A percentile compares a stretch with the other conserved stretches of the same genome.
Evolutionary conservation across 1,139 yeast genomes (phyloP).

Genomic region (Sugiyamaella xylanicola): DNA sequence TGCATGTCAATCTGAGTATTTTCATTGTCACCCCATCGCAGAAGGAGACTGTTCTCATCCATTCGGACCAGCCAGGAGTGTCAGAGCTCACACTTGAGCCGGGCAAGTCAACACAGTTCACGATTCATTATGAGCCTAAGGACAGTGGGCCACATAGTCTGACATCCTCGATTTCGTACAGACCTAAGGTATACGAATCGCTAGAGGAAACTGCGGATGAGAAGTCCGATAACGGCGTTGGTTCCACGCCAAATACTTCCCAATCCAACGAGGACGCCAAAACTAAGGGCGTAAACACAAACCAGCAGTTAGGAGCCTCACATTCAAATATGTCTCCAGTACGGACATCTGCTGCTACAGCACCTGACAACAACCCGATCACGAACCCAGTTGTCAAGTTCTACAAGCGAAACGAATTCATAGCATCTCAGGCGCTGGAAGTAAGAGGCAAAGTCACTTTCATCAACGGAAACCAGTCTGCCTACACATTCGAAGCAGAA

Average conservation of each 20-base stretch:
- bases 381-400: slow-evolving; percentile 17
- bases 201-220: neutral
- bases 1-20: slow-evolving; percentile 28
- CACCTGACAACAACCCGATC: slow-evolving; percentile 17
- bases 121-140: slow-evolving; percentile 37
- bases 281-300: no score
- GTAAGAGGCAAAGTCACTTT: slow-evolving; percentile 30
- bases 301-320: no score
- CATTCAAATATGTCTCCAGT: no score
- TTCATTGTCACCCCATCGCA: slow-evolving; percentile 31
- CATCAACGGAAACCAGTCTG: slow-evolving; percentile 20
- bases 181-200: neutral
- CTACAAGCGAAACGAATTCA: slow-evolving; percentile 31
- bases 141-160: slow-evolving; percentile 40
- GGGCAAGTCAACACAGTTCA: slow-evolving; percentile 28
- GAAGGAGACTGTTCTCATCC: slow-evolving; percentile 22
- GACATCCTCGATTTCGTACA: slow-evolving; percentile 33
- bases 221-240: neutral
- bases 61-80: slow-evolving; percentile 25
- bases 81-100: slow-evolving; percentile 25
- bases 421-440: slow-evolving; percentile 28
- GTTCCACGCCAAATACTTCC: no score
- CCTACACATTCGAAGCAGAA: slow-evolving; percentile 41
- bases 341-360: slow-evolving; percentile 15
- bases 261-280: neutral